A percentile compares a stretch with the other conserved stretches of the same genome.
Evolutionary conservation across 169 alveolate genomes (phyloP).

Genomic region (Cryptosporidium canis): DNA sequence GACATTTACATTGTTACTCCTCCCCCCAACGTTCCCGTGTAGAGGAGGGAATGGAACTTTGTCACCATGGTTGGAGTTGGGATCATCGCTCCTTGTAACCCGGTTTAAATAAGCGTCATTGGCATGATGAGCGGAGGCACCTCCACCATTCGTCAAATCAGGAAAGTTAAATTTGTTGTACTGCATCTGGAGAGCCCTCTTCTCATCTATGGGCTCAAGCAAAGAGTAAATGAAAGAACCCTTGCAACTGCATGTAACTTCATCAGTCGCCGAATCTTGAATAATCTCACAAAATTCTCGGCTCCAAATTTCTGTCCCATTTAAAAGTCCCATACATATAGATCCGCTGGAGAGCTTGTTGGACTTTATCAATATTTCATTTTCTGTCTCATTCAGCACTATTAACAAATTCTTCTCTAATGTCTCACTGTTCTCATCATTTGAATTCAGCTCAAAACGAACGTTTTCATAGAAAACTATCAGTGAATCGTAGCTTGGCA

Average conservation of each 20-base stretch:
- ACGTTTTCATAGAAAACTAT: constrained; percentile 15
- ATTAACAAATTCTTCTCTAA: not conserved
- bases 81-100: constrained; percentile 35
- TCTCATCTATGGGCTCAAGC: not conserved
- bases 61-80: constrained; percentile 5
- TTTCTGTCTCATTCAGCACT: constrained; percentile 14
- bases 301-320: constrained; percentile 65
- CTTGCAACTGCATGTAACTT: constrained; percentile 19
- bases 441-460: not conserved
- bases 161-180: constrained; percentile 23
- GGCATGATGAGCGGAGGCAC: not conserved
- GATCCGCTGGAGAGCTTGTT: constrained; percentile 5
- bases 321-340: constrained; percentile 43
- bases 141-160: not conserved
- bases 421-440: not conserved
- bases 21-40: constrained; percentile 12
- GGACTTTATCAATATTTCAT: constrained; percentile 30
- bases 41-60: constrained; percentile 55
- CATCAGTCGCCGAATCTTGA: not conserved
- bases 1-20: not conserved
- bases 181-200: not conserved
- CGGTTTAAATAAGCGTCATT: constrained; percentile 5
- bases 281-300: constrained; percentile 31
- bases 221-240: constrained; percentile 46
- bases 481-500: constrained; percentile 43